These are phyloP conservation scores for Huntiella bhutanensis DNA, from an alignment of 2,329 filamentous ascomycete genomes.

Conservation along the genomic window DNA sequence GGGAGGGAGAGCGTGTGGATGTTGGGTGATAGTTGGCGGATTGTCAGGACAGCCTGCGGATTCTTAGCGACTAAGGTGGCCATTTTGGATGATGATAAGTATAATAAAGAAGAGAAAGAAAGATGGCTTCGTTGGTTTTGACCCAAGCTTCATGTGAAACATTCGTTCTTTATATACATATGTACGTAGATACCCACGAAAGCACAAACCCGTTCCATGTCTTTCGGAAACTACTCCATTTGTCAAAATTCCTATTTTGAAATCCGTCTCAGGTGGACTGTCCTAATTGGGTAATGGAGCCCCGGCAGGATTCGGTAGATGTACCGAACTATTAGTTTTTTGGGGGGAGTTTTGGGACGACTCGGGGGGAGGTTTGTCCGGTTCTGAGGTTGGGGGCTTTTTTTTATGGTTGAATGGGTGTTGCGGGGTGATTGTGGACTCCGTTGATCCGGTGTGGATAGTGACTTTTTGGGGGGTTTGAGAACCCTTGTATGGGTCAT, in stretches of 20 bases:
- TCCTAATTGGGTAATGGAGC: not conserved
- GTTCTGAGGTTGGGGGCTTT: no score
- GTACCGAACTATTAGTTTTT: not conserved
- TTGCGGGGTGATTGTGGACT: no score
- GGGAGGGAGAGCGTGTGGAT: constrained; percentile 66
- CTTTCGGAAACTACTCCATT: not conserved
- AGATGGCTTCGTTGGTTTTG: not conserved
- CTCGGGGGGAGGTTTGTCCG: no score
- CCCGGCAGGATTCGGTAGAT: not conserved
- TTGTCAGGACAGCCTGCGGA: constrained; percentile 73
- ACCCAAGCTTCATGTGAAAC: no score
- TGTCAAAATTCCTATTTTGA: not conserved
- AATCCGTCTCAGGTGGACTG: not conserved
- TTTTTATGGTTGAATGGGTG: no score
- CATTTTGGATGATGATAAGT: not conserved
- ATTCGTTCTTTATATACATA: not conserved
- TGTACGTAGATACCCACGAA: not conserved
- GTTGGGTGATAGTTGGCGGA: constrained; percentile 63
- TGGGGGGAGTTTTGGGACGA: not conserved
- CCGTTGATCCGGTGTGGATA: no score
- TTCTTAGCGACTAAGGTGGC: constrained; percentile 41
- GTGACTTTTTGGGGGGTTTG: no score
- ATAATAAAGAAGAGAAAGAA: not conserved
- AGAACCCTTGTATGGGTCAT: no score
- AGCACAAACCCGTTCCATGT: not conserved